phyloP scores from a whole-genome alignment of 2,329 filamentous ascomycete species.

The Fusarium beomiforme region DNA sequence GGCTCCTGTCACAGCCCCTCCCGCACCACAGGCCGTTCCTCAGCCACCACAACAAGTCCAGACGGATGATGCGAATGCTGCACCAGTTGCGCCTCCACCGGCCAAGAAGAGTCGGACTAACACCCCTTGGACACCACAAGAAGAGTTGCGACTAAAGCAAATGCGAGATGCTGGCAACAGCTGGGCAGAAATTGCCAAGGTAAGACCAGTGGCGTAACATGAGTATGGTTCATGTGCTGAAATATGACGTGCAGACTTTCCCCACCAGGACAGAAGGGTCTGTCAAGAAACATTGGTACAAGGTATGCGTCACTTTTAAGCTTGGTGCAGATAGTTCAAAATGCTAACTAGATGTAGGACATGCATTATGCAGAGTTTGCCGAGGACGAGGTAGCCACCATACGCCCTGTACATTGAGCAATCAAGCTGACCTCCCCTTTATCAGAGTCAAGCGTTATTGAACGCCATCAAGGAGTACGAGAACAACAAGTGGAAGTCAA shows the following conservation, averaged over 20 bases:
- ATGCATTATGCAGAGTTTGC: conserved; percentile 99
- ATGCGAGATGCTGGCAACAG: conserved; percentile 94
- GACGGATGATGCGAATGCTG: conserved; percentile 46
- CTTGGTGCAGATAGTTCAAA: neutral
- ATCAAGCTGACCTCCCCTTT: conserved; percentile 32
- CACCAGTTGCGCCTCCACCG: conserved; percentile 59
- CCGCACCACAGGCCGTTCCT: conserved; percentile 45
- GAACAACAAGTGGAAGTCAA: conserved; percentile 97
- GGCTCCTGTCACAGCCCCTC: conserved; percentile 44
- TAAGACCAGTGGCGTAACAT: conserved; percentile 61
- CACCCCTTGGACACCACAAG: conserved; percentile 95
- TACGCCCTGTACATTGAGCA: conserved; percentile 14
- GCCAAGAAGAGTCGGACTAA: conserved; percentile 97
- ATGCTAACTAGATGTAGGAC: conserved; percentile 65
- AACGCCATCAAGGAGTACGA: conserved; percentile 99
- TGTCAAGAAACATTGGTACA: conserved; percentile 99
- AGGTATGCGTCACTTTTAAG: conserved; percentile 64
- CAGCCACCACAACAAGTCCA: conserved; percentile 44
- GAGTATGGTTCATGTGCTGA: conserved; percentile 4
- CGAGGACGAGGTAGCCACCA: conserved; percentile 84
- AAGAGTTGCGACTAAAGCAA: conserved; percentile 90
- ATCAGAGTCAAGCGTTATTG: conserved; percentile 79
- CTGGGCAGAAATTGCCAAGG: conserved; percentile 99
- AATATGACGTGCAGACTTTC: conserved; percentile 75
- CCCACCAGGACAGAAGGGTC: conserved; percentile 94